Conservation (phyloP, 345 rosid species). For the Clarkia xantiana region DNA sequence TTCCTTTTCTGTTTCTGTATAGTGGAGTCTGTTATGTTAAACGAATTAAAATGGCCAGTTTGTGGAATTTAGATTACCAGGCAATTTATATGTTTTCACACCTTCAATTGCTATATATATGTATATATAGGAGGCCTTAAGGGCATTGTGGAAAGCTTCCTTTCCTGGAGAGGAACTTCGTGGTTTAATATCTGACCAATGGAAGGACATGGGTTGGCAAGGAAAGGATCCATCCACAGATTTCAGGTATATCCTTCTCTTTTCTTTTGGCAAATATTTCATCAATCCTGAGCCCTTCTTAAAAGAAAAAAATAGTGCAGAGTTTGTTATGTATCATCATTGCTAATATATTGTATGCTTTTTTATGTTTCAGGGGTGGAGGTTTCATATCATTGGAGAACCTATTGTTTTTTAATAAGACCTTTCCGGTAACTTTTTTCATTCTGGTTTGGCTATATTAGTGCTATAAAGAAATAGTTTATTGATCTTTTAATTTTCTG, state of each 20-base stretch:
- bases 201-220: constrained; percentile 99
- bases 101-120: constrained; percentile 11
- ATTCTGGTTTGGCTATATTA: no score
- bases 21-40: no score
- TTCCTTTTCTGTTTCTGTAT: no score
- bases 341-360: background rate
- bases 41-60: no score
- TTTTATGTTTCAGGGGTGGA: constrained; percentile 59
- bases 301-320: no score
- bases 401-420: constrained; percentile 68
- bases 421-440: constrained; percentile 44
- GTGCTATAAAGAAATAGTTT: no score
- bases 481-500: no score
- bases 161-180: constrained; percentile 86
- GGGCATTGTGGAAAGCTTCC: constrained; percentile 73
- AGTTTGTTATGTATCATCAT: no score
- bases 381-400: constrained; percentile 98
- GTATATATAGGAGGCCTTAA: constrained; percentile 60
- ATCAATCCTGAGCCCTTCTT: no score
- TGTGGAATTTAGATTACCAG: no score
- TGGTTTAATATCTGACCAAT: constrained; percentile 86
- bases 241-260: constrained; percentile 46
- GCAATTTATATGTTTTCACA: background rate
- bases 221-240: constrained; percentile 99
- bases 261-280: no score